phyloP scores from a whole-genome alignment of 2,329 filamentous ascomycete genomes.

The Phaeoacremonium minimum region DNA sequence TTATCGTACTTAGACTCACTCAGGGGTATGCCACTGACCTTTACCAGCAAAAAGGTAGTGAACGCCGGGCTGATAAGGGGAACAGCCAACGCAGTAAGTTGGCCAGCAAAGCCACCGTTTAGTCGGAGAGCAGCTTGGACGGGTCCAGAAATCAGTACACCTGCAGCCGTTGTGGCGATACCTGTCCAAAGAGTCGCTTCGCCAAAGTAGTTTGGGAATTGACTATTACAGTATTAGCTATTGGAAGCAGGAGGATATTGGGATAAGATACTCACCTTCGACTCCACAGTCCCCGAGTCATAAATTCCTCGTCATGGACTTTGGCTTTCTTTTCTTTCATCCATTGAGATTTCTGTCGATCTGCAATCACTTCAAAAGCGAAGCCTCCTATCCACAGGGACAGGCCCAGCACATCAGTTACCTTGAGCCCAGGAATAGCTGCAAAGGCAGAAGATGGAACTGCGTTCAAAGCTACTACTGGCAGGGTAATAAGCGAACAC shows the following conservation, averaged over 20 bases:
- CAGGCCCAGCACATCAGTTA: constrained; percentile 54
- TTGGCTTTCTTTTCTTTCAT: constrained; percentile 56
- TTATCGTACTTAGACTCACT: constrained; percentile 68
- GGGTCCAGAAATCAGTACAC: constrained; percentile 48
- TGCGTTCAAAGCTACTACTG: constrained; percentile 60
- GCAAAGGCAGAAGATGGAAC: constrained; percentile 51
- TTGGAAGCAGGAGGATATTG: neutral
- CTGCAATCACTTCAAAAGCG: constrained; percentile 56
- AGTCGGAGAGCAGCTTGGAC: constrained; percentile 56
- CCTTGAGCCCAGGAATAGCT: constrained; percentile 38
- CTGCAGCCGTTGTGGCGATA: constrained; percentile 55
- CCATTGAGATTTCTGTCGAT: constrained; percentile 62
- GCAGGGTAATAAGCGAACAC: constrained; percentile 64
- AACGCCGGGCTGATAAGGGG: constrained; percentile 60
- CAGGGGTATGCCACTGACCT: constrained; percentile 60
- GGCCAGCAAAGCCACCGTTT: constrained; percentile 29
- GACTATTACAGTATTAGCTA: constrained; percentile 19
- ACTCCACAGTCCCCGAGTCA: constrained; percentile 59
- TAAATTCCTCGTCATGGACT: constrained; percentile 62
- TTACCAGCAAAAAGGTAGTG: constrained; percentile 57
- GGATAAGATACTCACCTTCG: constrained; percentile 38
- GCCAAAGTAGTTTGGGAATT: constrained; percentile 71
- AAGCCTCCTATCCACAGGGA: constrained; percentile 56
- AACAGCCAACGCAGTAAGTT: constrained; percentile 29
- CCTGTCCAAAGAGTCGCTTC: constrained; percentile 67